Base-by-base conservation (phyloP, 1,139 yeast genomes). In the Saccharomyces hybrid region DNA sequence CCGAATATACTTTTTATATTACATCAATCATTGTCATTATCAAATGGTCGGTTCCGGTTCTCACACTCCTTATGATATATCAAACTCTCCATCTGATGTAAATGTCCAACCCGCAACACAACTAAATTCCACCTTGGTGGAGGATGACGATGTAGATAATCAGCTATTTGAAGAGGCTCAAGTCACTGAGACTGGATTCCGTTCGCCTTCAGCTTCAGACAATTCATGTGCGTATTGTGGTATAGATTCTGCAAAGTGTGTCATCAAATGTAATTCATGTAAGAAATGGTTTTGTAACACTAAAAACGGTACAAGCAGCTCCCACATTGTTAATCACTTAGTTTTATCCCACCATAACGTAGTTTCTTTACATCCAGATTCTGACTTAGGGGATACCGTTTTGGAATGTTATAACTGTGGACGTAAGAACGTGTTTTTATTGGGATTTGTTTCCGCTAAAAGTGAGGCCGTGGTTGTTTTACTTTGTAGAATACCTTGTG, bases 401-500 rank as follows among this genome's bases (percentile, higher is more conserved):
- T 74, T 91, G 58, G 97, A 91, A 69, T 91, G 98, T 73, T 91
- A 90, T 72, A 86, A 85, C 65, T 91, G 97, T 75, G 97, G 97
- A 26, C 82, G 81, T 65, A 81, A 78, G 57, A 91, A 90, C 63
- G 88, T 86, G 3, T 91, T 91, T 64, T 76, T 86, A 31, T 75
- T 91, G 49, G 98, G 98, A 0, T 89, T 85, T 71, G 95, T 91
- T 16, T 80, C 91, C 34, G 97, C 97, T 5, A 88, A 88, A 63
- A 81, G 84, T 57, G 96, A 88, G 62, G 85, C 91, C 4, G 91
- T 89, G 50, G 93, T 91, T 60, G 96, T 91, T 8, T 79, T 90
- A 47, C 73, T 91, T 51, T 91, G 97, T 72, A 81, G 98, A 55
- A 77, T 88, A 56, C 97, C 97, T 0, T 91, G 97, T 71, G 89